phyloP scores from a whole-genome alignment of 2,329 filamentous ascomycete genomes.

The Clarireedia paspali region DNA sequence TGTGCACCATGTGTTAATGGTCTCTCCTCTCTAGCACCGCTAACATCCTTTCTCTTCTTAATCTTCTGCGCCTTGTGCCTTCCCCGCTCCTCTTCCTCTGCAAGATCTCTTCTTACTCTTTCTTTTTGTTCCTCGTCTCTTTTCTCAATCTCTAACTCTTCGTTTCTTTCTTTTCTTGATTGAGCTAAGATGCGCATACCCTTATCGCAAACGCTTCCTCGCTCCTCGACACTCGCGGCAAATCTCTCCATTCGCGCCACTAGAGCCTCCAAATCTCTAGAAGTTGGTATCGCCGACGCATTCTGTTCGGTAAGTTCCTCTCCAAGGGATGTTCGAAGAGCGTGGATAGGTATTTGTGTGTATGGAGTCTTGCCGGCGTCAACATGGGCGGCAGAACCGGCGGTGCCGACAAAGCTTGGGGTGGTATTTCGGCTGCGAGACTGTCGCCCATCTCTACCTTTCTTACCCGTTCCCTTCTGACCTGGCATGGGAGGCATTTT shows the following conservation, averaged over 20 bases:
- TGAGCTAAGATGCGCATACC: conserved; percentile 64
- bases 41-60: conserved; percentile 71
- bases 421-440: conserved; percentile 74
- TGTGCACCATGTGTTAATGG: conserved; percentile 55
- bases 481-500: conserved; percentile 51
- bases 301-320: conserved; percentile 63
- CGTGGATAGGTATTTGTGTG: conserved; percentile 54
- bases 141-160: conserved; percentile 40
- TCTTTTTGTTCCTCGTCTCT: conserved; percentile 38
- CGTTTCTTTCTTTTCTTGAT: conserved; percentile 54
- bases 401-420: conserved; percentile 40
- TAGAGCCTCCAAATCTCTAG: conserved; percentile 55
- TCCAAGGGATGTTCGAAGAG: conserved; percentile 45
- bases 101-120: conserved; percentile 33
- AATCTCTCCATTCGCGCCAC: conserved; percentile 57
- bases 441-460: conserved; percentile 52
- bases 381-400: conserved; percentile 39
- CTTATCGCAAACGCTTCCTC: conserved; percentile 61
- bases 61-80: conserved; percentile 53
- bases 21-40: conserved; percentile 51
- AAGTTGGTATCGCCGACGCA: conserved; percentile 52
- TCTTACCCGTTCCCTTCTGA: conserved; percentile 59
- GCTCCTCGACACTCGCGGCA: conserved; percentile 57
- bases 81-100: conserved; percentile 41
- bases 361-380: conserved; percentile 50